Evolutionary conservation across 2,329 filamentous ascomycete genomes (phyloP), one percentile per base, ranked within the genome.

Genomic region (Alternaria viburni): DNA sequence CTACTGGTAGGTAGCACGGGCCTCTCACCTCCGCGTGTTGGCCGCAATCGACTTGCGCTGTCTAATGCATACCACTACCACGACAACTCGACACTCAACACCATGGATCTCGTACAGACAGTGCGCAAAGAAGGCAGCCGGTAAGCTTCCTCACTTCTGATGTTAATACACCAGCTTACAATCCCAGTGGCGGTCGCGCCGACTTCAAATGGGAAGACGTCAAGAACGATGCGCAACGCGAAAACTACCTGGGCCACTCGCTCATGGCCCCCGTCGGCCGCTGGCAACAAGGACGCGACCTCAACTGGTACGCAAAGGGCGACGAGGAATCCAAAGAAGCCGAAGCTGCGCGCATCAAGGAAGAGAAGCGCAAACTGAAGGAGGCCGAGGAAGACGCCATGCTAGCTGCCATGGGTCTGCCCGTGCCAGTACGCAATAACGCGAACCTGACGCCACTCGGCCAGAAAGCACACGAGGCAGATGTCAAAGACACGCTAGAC

Each of bases 151-250:
- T 51, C 13, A 25, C 8, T 17, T 21, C 13, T 43, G 10, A 26
- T 5, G 4, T n/a, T 17, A 44, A 12, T 19, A 12, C 4, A 3
- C 5, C 36, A 23, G 25, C 65, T 70, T 58, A 73, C 43, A 25
- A 19, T 57, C 1, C 13, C 65, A 87, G 96, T 70, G 96, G 96
- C 75, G 96, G 96, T 64, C 87, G 86, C 77, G 91, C 91, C 81
- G 93, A 97, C 80, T 99, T 99, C 84, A 94, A 90, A 82, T 98
- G 96, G 96, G 92, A 95, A 69, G 93, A 97, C 71, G 95, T 99
- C 76, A 91, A 95, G 78, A 89, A 86, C 69, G 96, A 93, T 54
- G 83, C 87, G 21, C 94, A 97, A 76, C 93, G 96, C 80, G 94
- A 99, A 81, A 97, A 90, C 78, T 91, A 91, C 79, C 90, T 97